A percentile compares a stretch with the other conserved stretches of the same genome.
These are phyloP conservation scores for Fusarium sublunatum DNA, from an alignment of 2,329 filamentous ascomycete species.

Conservation along the genomic window DNA sequence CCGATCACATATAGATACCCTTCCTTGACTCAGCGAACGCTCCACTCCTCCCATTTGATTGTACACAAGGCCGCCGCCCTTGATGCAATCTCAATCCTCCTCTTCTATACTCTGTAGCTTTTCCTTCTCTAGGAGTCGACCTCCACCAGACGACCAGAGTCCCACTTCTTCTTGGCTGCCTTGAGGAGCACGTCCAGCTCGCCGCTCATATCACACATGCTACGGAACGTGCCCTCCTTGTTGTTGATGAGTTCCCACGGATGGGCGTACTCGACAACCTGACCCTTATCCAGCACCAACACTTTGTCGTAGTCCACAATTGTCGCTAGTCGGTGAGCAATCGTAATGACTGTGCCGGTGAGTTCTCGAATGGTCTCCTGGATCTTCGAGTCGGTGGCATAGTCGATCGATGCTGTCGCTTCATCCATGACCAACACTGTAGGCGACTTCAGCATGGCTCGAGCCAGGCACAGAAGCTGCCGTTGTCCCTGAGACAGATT, in stretches of 20 bases:
- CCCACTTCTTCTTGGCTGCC: conserved; percentile 67
- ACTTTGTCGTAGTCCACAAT: conserved; percentile 99
- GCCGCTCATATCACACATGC: conserved; percentile 75
- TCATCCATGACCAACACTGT: conserved; percentile 99
- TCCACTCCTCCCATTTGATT: not conserved
- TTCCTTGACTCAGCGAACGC: not conserved
- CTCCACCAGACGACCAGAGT: conserved; percentile 54
- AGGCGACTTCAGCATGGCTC: conserved; percentile 89
- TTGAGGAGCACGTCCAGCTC: conserved; percentile 63
- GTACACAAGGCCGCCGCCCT: conserved; percentile 16
- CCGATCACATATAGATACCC: conserved; percentile 6
- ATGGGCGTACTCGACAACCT: conserved; percentile 89
- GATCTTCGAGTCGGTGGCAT: conserved; percentile 94
- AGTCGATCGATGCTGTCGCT: conserved; percentile 97
- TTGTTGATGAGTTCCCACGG: conserved; percentile 83
- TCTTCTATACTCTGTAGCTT: conserved; percentile 13
- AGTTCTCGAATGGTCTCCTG: conserved; percentile 96
- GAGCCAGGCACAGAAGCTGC: conserved; percentile 91
- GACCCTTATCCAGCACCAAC: conserved; percentile 88
- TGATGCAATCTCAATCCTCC: conserved; percentile 22
- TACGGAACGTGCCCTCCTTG: conserved; percentile 70
- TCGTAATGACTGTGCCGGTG: conserved; percentile 93
- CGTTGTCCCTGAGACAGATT: conserved; percentile 97
- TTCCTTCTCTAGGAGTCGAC: conserved; percentile 44
- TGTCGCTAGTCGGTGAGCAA: conserved; percentile 93